Evolutionary conservation across 148 eudicot species (phyloP).

Genomic region (Oxyria digyna): DNA sequence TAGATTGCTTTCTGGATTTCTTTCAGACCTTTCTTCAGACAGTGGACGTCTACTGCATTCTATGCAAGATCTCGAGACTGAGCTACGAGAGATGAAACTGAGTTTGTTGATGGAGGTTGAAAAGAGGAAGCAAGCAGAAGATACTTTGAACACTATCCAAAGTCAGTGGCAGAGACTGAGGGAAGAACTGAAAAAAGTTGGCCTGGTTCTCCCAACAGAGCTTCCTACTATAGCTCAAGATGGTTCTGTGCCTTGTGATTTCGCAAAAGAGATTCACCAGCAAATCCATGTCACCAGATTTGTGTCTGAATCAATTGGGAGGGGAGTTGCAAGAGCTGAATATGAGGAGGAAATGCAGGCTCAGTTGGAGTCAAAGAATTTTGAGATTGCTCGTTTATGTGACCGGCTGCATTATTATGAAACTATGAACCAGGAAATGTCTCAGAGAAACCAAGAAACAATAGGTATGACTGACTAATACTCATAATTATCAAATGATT

Average conservation of each 20-base stretch:
- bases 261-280: slow-evolving; percentile 45
- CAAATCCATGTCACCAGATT: slow-evolving; percentile 58
- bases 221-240: slow-evolving; percentile 28
- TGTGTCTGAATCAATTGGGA: slow-evolving; percentile 71
- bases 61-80: slow-evolving; percentile 42
- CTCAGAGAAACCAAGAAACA: slow-evolving; percentile 94
- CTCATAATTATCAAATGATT: background rate
- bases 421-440: slow-evolving; percentile 91
- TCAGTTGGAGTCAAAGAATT: slow-evolving; percentile 66
- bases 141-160: slow-evolving; percentile 39
- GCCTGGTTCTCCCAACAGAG: slow-evolving; percentile 57
- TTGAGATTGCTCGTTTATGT: slow-evolving; percentile 75
- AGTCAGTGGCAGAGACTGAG: slow-evolving; percentile 51
- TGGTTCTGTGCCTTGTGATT: slow-evolving; percentile 23
- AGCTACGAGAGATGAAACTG: slow-evolving; percentile 68
- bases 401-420: slow-evolving; percentile 85
- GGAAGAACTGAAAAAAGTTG: slow-evolving; percentile 48
- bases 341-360: slow-evolving; percentile 73
- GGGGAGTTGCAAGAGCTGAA: slow-evolving; percentile 74
- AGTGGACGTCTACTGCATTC: slow-evolving; percentile 39
- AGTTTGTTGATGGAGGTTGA: slow-evolving; percentile 79
- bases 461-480: slow-evolving; percentile 41
- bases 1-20: slow-evolving; percentile 7
- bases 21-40: slow-evolving; percentile 71
- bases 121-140: slow-evolving; percentile 85